Percentiles rank a stretch among this genome's conserved stretches.
These are phyloP conservation scores for Sorghum bicolor DNA, from an alignment of 176 grass and related monocot genomes.

Conservation along the genomic window DNA sequence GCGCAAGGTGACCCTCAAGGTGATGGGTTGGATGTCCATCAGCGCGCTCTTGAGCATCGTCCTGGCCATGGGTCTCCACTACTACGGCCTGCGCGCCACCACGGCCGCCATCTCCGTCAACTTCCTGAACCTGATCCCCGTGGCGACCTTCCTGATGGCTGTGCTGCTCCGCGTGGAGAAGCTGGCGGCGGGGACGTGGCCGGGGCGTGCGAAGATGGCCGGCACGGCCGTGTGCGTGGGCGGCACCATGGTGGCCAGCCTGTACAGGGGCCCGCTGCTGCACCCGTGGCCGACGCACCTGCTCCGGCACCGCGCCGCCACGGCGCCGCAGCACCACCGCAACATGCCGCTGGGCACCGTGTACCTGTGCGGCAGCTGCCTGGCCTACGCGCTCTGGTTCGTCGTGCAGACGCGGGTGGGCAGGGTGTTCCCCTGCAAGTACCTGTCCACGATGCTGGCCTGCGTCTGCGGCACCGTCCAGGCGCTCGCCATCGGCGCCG, in stretches of 20 bases:
- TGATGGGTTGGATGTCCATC: constrained; percentile 4
- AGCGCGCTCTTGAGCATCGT: constrained; percentile 25
- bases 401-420: constrained; percentile 24
- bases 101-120: constrained; percentile 23
- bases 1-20: constrained; percentile 20
- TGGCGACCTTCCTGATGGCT: constrained; percentile 37
- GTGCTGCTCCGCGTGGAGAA: constrained; percentile 40
- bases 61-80: constrained; percentile 41
- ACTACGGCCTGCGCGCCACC: constrained; percentile 43
- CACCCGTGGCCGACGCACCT: constrained; percentile 32
- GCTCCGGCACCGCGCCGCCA: not conserved
- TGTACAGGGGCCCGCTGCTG: constrained; percentile 31
- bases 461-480: constrained; percentile 32
- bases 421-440: constrained; percentile 40
- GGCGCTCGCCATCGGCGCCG: constrained; percentile 7
- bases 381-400: constrained; percentile 49
- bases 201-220: constrained; percentile 28
- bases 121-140: constrained; percentile 47
- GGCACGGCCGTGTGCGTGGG: constrained; percentile 38
- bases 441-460: constrained; percentile 34
- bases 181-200: not conserved
- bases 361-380: constrained; percentile 33
- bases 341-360: constrained; percentile 29
- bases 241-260: constrained; percentile 47
- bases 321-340: not conserved